Conservation (phyloP, 2,329 filamentous ascomycete genomes). For the Pseudogymnoascus verrucosus region DNA sequence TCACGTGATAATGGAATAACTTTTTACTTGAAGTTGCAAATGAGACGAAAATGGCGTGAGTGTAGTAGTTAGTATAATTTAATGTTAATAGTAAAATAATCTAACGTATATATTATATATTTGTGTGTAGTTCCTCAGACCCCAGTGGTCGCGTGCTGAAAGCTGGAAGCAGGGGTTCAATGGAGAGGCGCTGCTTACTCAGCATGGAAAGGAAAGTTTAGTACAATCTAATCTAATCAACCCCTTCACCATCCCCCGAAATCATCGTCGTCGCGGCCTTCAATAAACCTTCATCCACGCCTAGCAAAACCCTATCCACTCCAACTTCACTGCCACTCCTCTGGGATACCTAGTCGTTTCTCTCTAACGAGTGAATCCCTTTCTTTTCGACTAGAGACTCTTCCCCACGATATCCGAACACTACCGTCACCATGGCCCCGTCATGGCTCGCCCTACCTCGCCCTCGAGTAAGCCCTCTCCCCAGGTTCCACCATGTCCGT, state of each 20-base stretch:
- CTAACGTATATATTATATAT: background rate
- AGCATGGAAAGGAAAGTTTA: background rate
- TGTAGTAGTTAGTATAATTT: background rate
- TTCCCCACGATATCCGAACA: constrained; percentile 4
- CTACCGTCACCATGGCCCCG: constrained; percentile 4
- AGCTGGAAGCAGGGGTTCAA: background rate
- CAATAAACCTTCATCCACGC: constrained; percentile 3
- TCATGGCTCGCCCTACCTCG: background rate
- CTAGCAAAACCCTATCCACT: background rate
- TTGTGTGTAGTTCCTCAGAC: background rate
- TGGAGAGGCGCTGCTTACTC: background rate
- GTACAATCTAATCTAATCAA: constrained; percentile 6
- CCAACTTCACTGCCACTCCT: background rate
- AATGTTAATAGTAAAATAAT: background rate
- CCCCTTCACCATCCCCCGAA: constrained; percentile 1
- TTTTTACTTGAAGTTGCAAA: background rate
- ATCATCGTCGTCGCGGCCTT: constrained; percentile 3
- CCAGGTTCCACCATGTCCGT: background rate
- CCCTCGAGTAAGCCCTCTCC: background rate
- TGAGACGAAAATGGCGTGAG: background rate
- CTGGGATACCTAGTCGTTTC: background rate
- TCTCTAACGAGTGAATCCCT: background rate
- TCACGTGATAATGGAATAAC: background rate
- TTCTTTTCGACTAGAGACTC: background rate
- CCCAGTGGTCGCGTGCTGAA: background rate